Conservation (phyloP, 1,139 yeast genomes). For the Torulaspora pretoriensis region DNA sequence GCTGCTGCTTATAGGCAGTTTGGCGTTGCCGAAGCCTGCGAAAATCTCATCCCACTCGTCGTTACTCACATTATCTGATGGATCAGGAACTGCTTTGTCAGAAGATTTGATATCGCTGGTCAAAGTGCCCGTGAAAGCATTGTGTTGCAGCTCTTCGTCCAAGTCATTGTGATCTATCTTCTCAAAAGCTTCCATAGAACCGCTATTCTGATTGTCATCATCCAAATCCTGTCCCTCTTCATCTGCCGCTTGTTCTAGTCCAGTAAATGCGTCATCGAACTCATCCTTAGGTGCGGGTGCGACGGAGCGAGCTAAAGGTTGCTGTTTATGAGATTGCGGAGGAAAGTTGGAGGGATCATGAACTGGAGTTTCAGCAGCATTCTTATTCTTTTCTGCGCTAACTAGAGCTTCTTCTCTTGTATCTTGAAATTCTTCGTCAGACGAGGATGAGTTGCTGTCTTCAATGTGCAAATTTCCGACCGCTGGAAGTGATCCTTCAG, state of each 20-base stretch:
- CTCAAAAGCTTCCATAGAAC: conserved; percentile 29
- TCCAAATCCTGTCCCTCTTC: conserved; percentile 44
- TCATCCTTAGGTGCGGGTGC: conserved; percentile 22
- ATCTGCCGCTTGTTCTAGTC: conserved; percentile 46
- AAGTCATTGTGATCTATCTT: conserved; percentile 29
- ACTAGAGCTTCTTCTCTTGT: conserved; percentile 36
- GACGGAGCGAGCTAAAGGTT: not conserved
- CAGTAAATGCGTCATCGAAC: conserved; percentile 49
- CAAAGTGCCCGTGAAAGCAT: conserved; percentile 39
- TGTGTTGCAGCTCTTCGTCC: conserved; percentile 34
- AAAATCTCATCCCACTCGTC: conserved; percentile 95
- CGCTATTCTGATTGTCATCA: conserved; percentile 35
- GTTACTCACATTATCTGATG: conserved; percentile 35
- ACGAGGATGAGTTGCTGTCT: conserved; percentile 52
- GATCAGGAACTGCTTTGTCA: conserved; percentile 5
- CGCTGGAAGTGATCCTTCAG: conserved; percentile 58
- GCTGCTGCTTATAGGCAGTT: conserved; percentile 9
- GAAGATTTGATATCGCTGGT: conserved; percentile 3
- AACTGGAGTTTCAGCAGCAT: not conserved
- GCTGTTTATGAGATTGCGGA: not conserved
- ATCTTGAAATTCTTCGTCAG: conserved; percentile 46
- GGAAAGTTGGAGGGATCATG: conserved; percentile 4
- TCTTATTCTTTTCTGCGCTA: conserved; percentile 1
- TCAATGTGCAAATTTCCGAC: conserved; percentile 59
- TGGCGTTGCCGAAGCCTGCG: conserved; percentile 75